A percentile compares a stretch with the other conserved stretches of the same genome.
Evolutionary conservation across 441 rosid genomes (phyloP).

Genomic region (Cnidoscolus chayamansa): DNA sequence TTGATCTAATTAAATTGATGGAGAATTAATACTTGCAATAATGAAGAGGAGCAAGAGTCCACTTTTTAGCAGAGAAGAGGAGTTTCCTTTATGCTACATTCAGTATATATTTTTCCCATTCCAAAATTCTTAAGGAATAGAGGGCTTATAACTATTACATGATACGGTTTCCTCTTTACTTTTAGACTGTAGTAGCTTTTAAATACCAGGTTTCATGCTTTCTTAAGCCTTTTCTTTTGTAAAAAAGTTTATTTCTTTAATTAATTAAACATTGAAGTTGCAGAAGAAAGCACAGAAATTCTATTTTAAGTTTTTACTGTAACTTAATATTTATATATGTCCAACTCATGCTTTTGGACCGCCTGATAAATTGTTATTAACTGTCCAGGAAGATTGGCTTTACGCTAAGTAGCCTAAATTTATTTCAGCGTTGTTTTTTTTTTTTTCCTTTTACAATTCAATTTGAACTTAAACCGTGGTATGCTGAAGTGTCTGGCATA

Average conservation of each 20-base stretch:
- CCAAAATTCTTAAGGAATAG: not conserved
- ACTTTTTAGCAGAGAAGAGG: slow-evolving; percentile 11
- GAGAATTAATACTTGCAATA: not conserved
- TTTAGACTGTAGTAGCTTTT: not conserved
- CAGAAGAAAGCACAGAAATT: not conserved
- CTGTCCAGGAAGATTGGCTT: not conserved
- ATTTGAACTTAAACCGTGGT: not conserved
- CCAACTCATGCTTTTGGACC: not conserved
- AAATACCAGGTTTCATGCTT: not conserved
- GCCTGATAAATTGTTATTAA: not conserved
- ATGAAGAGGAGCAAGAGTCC: slow-evolving; percentile 8
- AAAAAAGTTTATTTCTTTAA: not conserved
- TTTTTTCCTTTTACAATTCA: not conserved
- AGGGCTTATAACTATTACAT: not conserved
- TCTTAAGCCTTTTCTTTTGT: not conserved
- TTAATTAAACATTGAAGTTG: not conserved
- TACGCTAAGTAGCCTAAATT: not conserved
- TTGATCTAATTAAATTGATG: slow-evolving; percentile 12
- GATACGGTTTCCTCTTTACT: not conserved
- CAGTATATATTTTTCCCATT: not conserved
- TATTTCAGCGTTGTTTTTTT: not conserved
- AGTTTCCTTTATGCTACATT: slow-evolving; percentile 4
- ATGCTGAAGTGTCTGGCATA: not conserved
- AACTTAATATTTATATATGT: not conserved
- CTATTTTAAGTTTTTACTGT: not conserved